Evolutionary conservation across 495 filamentous ascomycete genomes (phyloP).

Genomic region (Xylaria longipes): DNA sequence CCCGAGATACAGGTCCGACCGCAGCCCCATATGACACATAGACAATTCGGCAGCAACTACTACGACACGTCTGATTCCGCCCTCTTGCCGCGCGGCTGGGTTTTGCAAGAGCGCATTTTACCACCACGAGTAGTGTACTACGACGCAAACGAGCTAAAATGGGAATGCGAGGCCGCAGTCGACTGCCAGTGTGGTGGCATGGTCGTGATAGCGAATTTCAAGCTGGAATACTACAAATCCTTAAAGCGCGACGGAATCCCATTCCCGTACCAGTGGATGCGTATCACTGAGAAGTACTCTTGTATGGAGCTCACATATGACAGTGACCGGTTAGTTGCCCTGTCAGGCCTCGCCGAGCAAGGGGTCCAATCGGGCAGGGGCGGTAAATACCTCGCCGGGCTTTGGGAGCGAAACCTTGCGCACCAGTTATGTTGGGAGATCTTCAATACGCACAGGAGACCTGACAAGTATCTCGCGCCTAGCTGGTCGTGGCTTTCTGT

Average conservation of each 20-base stretch:
- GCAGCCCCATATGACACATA: background rate
- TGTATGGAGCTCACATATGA: conserved; percentile 10
- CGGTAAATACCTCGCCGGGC: conserved; percentile 25
- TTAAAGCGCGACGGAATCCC: background rate
- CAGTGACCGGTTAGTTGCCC: conserved; percentile 26
- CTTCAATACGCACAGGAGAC: background rate
- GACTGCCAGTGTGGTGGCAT: conserved; percentile 8
- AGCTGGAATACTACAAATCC: background rate
- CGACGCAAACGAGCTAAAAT: conserved; percentile 31
- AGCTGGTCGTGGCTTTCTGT: conserved; percentile 8
- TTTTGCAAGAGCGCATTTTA: conserved; percentile 41
- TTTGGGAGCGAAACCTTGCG: conserved; percentile 28
- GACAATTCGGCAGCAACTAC: conserved; percentile 1
- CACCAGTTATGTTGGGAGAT: conserved; percentile 4
- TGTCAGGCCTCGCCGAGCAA: conserved; percentile 28
- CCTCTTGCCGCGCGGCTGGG: conserved; percentile 38
- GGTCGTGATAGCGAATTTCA: conserved; percentile 2
- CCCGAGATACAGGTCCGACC: background rate
- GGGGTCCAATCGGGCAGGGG: conserved; percentile 21
- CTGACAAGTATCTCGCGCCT: background rate
- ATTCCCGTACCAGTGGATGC: conserved; percentile 6
- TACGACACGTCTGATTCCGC: background rate
- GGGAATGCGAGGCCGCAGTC: conserved; percentile 35
- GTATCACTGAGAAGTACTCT: conserved; percentile 27
- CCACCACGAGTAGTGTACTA: conserved; percentile 35